Conservation (phyloP, 2,329 filamentous ascomycete species). For the Penicillium sp. region DNA sequence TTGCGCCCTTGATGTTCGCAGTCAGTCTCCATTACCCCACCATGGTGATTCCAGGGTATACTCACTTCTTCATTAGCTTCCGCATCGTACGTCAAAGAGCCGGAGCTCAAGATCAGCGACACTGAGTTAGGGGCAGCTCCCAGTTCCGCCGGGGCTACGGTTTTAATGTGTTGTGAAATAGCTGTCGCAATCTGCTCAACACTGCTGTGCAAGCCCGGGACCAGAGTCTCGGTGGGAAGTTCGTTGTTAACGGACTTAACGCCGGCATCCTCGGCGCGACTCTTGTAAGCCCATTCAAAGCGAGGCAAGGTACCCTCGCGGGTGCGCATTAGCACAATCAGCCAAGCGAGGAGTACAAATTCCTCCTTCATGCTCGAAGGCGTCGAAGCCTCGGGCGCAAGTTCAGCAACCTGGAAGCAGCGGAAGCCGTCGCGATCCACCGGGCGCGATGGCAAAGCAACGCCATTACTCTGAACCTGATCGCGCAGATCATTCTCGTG, state of each 20-base stretch:
- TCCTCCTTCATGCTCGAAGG: constrained; percentile 43
- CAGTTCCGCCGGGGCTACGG: not conserved
- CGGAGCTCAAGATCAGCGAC: constrained; percentile 27
- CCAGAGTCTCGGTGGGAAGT: constrained; percentile 34
- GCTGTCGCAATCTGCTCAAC: constrained; percentile 27
- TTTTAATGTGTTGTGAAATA: constrained; percentile 28
- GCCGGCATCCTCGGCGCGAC: not conserved
- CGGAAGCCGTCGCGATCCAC: constrained; percentile 14
- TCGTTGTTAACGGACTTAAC: not conserved
- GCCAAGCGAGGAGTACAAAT: constrained; percentile 46
- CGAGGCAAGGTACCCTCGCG: constrained; percentile 39
- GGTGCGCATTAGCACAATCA: constrained; percentile 46
- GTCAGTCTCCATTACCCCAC: not conserved
- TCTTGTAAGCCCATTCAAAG: constrained; percentile 44
- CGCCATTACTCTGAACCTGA: not conserved
- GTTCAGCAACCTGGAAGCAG: constrained; percentile 29
- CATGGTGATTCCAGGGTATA: not conserved
- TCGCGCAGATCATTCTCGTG: constrained; percentile 13
- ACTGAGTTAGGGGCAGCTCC: not conserved
- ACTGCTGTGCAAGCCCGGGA: constrained; percentile 33
- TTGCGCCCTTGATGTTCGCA: constrained; percentile 27
- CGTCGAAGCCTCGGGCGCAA: constrained; percentile 24
- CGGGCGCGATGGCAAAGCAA: not conserved
- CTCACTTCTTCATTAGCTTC: constrained; percentile 26
- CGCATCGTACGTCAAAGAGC: constrained; percentile 15